Base-by-base conservation (phyloP, 208 protist genomes). In the Lotmaria passim region DNA sequence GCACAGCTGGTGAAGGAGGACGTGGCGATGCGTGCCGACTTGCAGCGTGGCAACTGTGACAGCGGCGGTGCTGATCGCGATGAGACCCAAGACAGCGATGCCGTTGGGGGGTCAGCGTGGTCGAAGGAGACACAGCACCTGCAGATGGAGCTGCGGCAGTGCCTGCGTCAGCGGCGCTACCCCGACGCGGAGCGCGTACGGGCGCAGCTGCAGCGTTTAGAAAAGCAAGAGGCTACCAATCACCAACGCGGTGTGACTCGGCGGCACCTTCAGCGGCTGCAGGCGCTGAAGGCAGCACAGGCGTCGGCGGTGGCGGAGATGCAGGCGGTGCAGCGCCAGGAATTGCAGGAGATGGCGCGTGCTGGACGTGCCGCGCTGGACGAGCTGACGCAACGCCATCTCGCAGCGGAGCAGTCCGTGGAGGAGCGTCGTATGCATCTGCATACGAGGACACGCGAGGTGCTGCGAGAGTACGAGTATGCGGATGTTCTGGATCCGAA, bases 101-200 rank as follows among this genome's bases (percentile, higher is more conserved):
- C 57, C n/a, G 26, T 17, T n/a, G 26, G 23, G 4, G 46, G 46
- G 0, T 41, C 26, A 17, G 17, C 62, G 55, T 59, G 62, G 47
- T 70, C 70, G 2, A 57, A 51, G 23, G 62, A 70, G 38, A 46
- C 65, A 26, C 62, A 69, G 47, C 70, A 59, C 38, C 47, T 85
- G 38, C 75, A 70, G 28, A 50, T 57, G 21, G 43, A 76, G 21
- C 55, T 87, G 14, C 75, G 79, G 55, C 44, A 61, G 10, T 69
- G 53, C 36, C 51, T 87, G 7, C 61, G 62, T 7, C 75, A 88
- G 70, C 71, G 66, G 23, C 66, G 76, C 65, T 87, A 85, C 67
- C 48, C 68, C 21, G 75, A 90, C 1, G 81, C 79, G 21, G 78
- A 83, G 59, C 61, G 43, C 0, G 51, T 76, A 41, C 62, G 76